A percentile compares a stretch with the other conserved stretches of the same genome.
Evolutionary conservation across 2,329 filamentous ascomycete species (phyloP).

Genomic region (Xylariales sp.): DNA sequence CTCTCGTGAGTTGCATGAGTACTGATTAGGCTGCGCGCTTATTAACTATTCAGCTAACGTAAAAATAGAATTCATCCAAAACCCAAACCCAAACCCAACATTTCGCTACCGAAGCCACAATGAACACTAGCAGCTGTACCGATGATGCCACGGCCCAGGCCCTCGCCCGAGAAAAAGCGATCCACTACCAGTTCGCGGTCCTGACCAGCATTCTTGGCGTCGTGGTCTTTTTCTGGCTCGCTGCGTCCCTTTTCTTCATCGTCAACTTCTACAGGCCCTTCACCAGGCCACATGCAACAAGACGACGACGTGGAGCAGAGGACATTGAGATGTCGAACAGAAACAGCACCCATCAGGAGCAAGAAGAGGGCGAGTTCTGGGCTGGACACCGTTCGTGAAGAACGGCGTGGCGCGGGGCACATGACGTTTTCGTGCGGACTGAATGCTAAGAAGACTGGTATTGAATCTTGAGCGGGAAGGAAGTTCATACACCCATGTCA

Average conservation of each 20-base stretch:
- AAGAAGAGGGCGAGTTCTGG: background rate
- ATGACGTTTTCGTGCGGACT: background rate
- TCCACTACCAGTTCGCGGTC: slow-evolving; percentile 25
- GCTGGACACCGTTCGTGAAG: background rate
- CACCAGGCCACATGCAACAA: background rate
- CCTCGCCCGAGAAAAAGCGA: slow-evolving; percentile 22
- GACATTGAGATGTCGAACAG: slow-evolving; percentile 20
- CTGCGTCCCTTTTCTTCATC: slow-evolving; percentile 33
- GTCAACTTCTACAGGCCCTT: slow-evolving; percentile 31
- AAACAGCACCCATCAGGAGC: background rate
- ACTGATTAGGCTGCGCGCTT: too few relatives aligned
- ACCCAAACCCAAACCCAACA: background rate
- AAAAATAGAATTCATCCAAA: background rate
- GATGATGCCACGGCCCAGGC: slow-evolving; percentile 6
- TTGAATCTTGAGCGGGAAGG: background rate
- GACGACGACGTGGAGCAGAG: slow-evolving; percentile 6
- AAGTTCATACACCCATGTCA: background rate
- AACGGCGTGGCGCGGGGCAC: background rate
- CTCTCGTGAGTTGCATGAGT: slow-evolving; percentile 9
- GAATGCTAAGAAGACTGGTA: background rate
- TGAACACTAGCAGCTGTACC: background rate
- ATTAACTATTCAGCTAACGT: background rate
- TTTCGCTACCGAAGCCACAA: background rate
- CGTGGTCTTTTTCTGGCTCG: slow-evolving; percentile 28
- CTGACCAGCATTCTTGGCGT: slow-evolving; percentile 24